These are phyloP conservation scores for Fusarium newnesense DNA, from an alignment of 2,329 filamentous ascomycete genomes.

Conservation along the genomic window DNA sequence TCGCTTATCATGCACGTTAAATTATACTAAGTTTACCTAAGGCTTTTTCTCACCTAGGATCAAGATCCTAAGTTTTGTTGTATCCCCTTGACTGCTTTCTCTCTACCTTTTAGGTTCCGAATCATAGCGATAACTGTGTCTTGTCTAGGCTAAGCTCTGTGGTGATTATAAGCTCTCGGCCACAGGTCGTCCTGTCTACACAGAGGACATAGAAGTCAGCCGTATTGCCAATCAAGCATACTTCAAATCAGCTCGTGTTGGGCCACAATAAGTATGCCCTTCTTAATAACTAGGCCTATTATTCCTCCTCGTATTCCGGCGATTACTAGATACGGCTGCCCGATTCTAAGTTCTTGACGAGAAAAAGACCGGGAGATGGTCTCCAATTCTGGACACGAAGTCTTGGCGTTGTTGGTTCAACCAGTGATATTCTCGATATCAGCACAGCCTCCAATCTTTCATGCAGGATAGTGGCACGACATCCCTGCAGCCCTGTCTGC, in stretches of 20 bases:
- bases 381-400: neutral
- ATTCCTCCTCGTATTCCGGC: neutral
- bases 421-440: neutral
- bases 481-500: neutral
- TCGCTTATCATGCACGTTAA: too few relatives aligned
- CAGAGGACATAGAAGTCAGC: neutral
- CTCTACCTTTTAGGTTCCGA: neutral
- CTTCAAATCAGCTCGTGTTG: neutral
- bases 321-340: neutral
- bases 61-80: too few relatives aligned
- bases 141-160: too few relatives aligned
- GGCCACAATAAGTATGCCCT: neutral
- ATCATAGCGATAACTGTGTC: accelerated
- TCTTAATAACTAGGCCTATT: neutral
- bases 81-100: accelerated
- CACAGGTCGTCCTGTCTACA: neutral
- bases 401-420: neutral
- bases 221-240: neutral
- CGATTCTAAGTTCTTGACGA: too few relatives aligned
- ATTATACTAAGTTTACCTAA: too few relatives aligned
- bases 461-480: neutral
- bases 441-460: neutral
- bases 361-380: neutral
- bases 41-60: too few relatives aligned
- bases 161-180: accelerated